Conservation (phyloP, 2,329 filamentous ascomycete species). For the Monilinia fructigena region DNA sequence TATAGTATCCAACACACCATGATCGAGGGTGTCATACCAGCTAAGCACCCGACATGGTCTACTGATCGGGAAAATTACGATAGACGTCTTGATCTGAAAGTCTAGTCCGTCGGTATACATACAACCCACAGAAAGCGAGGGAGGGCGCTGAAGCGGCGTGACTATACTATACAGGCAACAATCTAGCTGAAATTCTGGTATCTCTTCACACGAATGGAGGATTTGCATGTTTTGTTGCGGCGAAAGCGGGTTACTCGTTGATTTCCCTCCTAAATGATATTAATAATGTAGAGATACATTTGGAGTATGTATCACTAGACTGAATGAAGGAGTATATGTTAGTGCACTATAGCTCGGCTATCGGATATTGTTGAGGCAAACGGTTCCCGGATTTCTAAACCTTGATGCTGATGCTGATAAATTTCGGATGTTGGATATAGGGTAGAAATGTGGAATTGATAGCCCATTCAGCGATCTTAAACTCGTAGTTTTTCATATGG, state of each 20-base stretch:
- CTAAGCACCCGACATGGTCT: constrained; percentile 24
- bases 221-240: constrained; percentile 52
- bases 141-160: constrained; percentile 62
- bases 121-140: constrained; percentile 49
- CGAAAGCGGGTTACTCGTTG: constrained; percentile 71
- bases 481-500: neutral
- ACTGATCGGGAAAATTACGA: constrained; percentile 17
- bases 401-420: neutral
- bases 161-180: constrained; percentile 39
- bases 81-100: constrained; percentile 21
- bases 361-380: constrained; percentile 49
- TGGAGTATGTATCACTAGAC: constrained; percentile 58
- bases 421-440: neutral
- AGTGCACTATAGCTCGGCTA: constrained; percentile 60
- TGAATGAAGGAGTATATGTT: constrained; percentile 57
- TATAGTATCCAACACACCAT: constrained; percentile 63
- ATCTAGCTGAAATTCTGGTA: constrained; percentile 61
- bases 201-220: constrained; percentile 42
- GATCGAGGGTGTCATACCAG: constrained; percentile 57
- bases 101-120: constrained; percentile 7
- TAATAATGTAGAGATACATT: constrained; percentile 56
- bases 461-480: neutral
- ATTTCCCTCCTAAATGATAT: constrained; percentile 65
- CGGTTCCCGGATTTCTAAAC: constrained; percentile 7
- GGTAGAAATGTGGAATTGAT: neutral